A percentile compares a stretch with the other conserved stretches of the same genome.
Conservation (phyloP, 2,329 filamentous ascomycete species). For the Whalleya microplaca region DNA sequence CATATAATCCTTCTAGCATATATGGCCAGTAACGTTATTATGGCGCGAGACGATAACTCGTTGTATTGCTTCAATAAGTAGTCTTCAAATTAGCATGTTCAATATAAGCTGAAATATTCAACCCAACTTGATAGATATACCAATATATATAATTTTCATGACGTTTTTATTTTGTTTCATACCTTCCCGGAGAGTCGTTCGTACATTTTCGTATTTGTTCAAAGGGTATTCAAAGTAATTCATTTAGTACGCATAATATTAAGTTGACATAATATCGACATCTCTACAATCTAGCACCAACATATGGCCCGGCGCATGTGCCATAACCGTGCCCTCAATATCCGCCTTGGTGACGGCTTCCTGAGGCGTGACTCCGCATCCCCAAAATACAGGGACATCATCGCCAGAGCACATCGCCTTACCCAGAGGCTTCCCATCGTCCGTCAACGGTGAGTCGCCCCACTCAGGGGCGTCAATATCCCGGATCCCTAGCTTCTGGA, state of each 20-base stretch:
- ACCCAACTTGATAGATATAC: too few relatives aligned
- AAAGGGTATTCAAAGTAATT: too few relatives aligned
- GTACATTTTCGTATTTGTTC: too few relatives aligned
- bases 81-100: too few relatives aligned
- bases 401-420: slow-evolving; percentile 41
- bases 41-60: neutral
- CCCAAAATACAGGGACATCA: slow-evolving; percentile 63
- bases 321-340: slow-evolving; percentile 57
- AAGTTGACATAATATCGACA: slow-evolving; percentile 37
- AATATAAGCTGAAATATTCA: too few relatives aligned
- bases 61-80: too few relatives aligned
- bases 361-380: slow-evolving; percentile 69
- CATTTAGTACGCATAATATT: neutral
- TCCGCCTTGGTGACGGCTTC: slow-evolving; percentile 62
- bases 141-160: too few relatives aligned
- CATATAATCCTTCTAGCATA: too few relatives aligned
- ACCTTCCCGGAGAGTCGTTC: too few relatives aligned
- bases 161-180: too few relatives aligned
- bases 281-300: slow-evolving; percentile 57
- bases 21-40: too few relatives aligned
- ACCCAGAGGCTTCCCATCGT: slow-evolving; percentile 43
- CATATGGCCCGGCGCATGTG: slow-evolving; percentile 67
- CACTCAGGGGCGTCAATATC: slow-evolving; percentile 59
- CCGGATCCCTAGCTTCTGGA: slow-evolving; percentile 54
- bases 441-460: slow-evolving; percentile 53